These are phyloP conservation scores for Pezicula rhizophila DNA, from an alignment of 2,329 filamentous ascomycete genomes.

Conservation along the genomic window DNA sequence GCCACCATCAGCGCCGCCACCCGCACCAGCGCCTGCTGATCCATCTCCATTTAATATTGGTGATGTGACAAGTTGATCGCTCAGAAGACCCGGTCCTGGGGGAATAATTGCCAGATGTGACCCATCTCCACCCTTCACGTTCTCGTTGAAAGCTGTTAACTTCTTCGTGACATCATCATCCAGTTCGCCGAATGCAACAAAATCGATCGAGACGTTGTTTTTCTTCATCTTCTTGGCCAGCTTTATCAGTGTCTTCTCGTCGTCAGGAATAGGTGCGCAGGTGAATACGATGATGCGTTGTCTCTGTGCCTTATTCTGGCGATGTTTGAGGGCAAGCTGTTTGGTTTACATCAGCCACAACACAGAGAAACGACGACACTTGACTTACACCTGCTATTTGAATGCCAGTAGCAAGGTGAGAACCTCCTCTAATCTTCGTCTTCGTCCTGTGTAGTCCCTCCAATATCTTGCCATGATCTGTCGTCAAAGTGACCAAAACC, in stretches of 20 bases:
- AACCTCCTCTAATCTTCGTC: constrained; percentile 83
- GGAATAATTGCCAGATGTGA: constrained; percentile 88
- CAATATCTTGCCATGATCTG: constrained; percentile 91
- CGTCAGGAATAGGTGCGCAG: constrained; percentile 86
- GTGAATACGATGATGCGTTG: constrained; percentile 97
- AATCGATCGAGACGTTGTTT: constrained; percentile 87
- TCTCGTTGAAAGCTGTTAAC: constrained; percentile 87
- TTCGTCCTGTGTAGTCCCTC: constrained; percentile 85
- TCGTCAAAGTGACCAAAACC: constrained; percentile 92
- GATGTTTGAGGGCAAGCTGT: constrained; percentile 92
- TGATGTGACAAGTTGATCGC: constrained; percentile 82
- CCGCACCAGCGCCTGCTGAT: constrained; percentile 50
- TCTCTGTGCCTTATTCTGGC: constrained; percentile 94
- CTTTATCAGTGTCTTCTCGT: constrained; percentile 80
- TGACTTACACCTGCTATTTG: constrained; percentile 82
- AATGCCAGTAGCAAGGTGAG: constrained; percentile 87
- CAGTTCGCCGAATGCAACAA: constrained; percentile 89
- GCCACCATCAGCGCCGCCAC: constrained; percentile 43
- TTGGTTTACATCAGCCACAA: constrained; percentile 16
- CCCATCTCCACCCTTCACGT: constrained; percentile 84
- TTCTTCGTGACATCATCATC: constrained; percentile 89
- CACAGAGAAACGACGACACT: neutral
- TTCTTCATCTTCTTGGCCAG: constrained; percentile 99
- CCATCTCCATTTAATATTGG: constrained; percentile 85
- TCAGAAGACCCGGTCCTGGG: constrained; percentile 85